phyloP scores from a whole-genome alignment of 2,329 filamentous ascomycete genomes.

The Colletotrichum musicola region DNA sequence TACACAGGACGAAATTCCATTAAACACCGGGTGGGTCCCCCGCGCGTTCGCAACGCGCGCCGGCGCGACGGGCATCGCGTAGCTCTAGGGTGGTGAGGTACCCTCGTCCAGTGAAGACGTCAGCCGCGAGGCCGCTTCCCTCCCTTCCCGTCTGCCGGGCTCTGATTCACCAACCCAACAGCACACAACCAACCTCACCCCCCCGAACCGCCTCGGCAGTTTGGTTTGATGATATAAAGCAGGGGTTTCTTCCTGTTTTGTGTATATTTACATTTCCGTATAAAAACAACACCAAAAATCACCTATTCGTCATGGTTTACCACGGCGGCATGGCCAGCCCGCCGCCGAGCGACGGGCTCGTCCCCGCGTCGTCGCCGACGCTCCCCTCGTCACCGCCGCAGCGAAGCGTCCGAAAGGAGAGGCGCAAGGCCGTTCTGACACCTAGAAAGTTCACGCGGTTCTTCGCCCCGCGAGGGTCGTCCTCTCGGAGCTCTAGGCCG shows the following conservation, averaged over 20 bases:
- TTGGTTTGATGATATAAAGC: background rate
- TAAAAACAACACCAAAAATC: background rate
- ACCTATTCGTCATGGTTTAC: slow-evolving; percentile 31
- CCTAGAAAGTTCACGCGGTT: slow-evolving; percentile 66
- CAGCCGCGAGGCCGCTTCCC: slow-evolving; percentile 27
- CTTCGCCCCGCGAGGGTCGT: slow-evolving; percentile 63
- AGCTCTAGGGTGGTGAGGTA: slow-evolving; percentile 13
- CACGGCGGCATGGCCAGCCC: slow-evolving; percentile 40
- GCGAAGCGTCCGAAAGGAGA: slow-evolving; percentile 54
- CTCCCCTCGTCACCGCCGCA: slow-evolving; percentile 43
- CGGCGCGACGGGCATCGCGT: slow-evolving; percentile 34
- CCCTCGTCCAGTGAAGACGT: slow-evolving; percentile 27
- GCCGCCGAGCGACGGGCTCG: slow-evolving; percentile 40
- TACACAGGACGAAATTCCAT: background rate
- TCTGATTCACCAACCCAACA: slow-evolving; percentile 3
- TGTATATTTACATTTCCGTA: slow-evolving; percentile 11
- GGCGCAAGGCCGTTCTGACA: slow-evolving; percentile 64
- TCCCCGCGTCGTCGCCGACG: slow-evolving; percentile 40
- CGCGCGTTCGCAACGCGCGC: slow-evolving; percentile 18
- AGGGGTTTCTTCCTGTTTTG: background rate
- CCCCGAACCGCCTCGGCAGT: background rate
- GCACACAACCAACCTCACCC: slow-evolving; percentile 16
- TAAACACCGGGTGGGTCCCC: background rate
- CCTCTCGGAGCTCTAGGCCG: slow-evolving; percentile 52
- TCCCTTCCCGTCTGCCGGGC: slow-evolving; percentile 2